phyloP scores from a whole-genome alignment of 2,329 filamentous ascomycete species.

The Onygenales sp. region DNA sequence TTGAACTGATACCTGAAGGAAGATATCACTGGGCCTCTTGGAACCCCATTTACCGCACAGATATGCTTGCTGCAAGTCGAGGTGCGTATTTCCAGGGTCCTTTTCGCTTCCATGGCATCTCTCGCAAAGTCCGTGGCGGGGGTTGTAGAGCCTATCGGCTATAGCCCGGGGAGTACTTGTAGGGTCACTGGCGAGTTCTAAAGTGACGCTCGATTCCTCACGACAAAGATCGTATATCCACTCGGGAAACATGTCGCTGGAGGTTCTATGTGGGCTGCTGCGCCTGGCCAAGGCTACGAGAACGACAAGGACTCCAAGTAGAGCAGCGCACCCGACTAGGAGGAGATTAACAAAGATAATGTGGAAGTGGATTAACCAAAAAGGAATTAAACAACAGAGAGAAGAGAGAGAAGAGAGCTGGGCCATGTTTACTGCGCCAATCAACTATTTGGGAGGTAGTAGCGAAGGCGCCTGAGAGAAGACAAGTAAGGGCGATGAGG shows the following conservation, averaged over 20 bases:
- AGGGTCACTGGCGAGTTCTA: constrained; percentile 46
- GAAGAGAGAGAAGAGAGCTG: background rate
- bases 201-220: constrained; percentile 46
- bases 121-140: constrained; percentile 10
- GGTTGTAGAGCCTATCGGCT: constrained; percentile 47
- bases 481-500: no score
- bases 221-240: constrained; percentile 46
- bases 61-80: constrained; percentile 44
- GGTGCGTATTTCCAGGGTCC: background rate
- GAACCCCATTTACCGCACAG: constrained; percentile 60
- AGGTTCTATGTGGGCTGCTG: constrained; percentile 9
- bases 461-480: no score
- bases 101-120: background rate
- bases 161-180: constrained; percentile 44
- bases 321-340: background rate
- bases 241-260: constrained; percentile 31
- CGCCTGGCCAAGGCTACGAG: constrained; percentile 6
- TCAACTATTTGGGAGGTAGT: no score
- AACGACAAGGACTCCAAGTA: constrained; percentile 4
- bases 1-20: constrained; percentile 42
- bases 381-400: background rate
- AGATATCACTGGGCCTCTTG: constrained; percentile 55
- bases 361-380: background rate
- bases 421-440: no score
- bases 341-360: background rate